phyloP scores from a whole-genome alignment of 2,329 filamentous ascomycete species.

The Penicillium sp. region DNA sequence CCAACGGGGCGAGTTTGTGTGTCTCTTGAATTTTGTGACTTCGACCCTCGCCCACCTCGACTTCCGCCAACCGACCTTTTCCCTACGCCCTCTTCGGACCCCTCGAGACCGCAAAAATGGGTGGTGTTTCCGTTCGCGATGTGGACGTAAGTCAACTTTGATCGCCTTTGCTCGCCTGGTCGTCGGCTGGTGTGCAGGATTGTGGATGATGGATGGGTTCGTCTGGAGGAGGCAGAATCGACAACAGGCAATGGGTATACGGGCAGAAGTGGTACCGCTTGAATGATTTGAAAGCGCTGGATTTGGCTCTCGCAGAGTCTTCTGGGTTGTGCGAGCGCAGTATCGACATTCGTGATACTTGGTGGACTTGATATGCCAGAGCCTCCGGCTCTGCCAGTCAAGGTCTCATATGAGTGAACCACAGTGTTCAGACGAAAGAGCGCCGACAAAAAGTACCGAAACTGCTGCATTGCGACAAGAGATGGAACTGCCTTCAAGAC shows the following conservation, averaged over 20 bases:
- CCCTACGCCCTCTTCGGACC: conserved; percentile 35
- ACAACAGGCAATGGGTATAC: conserved; percentile 8
- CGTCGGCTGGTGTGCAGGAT: conserved; percentile 21
- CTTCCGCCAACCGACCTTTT: conserved; percentile 35
- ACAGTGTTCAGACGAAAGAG: background rate
- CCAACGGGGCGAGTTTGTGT: conserved; percentile 35
- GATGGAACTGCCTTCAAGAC: conserved; percentile 19
- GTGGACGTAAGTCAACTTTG: conserved; percentile 57
- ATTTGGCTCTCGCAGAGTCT: background rate
- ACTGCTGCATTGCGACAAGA: conserved; percentile 16
- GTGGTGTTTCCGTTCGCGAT: conserved; percentile 68
- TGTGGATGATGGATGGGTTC: conserved; percentile 21
- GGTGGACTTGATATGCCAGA: background rate
- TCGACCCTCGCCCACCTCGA: conserved; percentile 44
- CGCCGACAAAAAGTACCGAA: conserved; percentile 1
- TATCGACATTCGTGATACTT: background rate
- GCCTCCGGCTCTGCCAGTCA: background rate
- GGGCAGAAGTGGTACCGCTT: background rate
- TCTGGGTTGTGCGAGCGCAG: background rate
- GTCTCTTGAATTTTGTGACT: conserved; percentile 44
- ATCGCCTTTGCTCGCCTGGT: conserved; percentile 14
- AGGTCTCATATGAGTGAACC: background rate
- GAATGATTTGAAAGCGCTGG: background rate
- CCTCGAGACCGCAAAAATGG: conserved; percentile 59
- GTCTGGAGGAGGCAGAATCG: conserved; percentile 20